Base-by-base conservation (phyloP, 768 basidiomycete genomes). In the Kwoniella mangroviensis region DNA sequence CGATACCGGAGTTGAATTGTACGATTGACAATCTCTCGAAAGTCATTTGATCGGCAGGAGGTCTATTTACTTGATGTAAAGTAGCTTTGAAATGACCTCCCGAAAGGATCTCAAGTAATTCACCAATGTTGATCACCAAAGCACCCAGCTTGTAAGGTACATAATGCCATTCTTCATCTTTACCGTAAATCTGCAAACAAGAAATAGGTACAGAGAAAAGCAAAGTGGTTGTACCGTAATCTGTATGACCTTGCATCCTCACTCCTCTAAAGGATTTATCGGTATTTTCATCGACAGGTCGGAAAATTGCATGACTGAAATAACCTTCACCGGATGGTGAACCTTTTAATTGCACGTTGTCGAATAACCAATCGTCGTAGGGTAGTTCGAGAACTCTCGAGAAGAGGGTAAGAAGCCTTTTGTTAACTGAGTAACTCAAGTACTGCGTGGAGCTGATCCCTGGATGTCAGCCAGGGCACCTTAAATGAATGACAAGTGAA, bases 1-100 rank as follows among this genome's bases (percentile, higher is more conserved):
- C 73, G 5, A 64, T 62, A 55, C 67, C 64, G 10, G 63, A 58
- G 26, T 75, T 65, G 65, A 78, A 78, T 4, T 57, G 71, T 1
- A 78, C 77, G n/a, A 78, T 43, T 6, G 74, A 75, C 42, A 78
- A 59, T 17, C 77, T 59, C 45, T 78, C 73, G 28, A 58, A 51
- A 34, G 65, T 43, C 7, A 56, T 9, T 52, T 78, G 75, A 58
- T 75, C 73, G 0, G 24, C 71, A 24, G 77, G 77, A 26, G 77
- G 74, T 15, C 67, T 24, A 63, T 64, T 67, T 7, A 78, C 77
- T 41, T 71, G 42, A 43, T 78, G 76, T n/a, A 70, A 62, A 1
- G 79, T 80, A 19, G 79, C 77, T 56, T 76, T 76, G 71, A 80
- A 78, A 34, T 76, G 65, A 26, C 72, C 74, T 6, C 76, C 76